Percentiles rank a stretch among this genome's conserved stretches.
These are phyloP conservation scores for Penicillium ochrochloron DNA, from an alignment of 495 filamentous ascomycete genomes.

Conservation along the genomic window DNA sequence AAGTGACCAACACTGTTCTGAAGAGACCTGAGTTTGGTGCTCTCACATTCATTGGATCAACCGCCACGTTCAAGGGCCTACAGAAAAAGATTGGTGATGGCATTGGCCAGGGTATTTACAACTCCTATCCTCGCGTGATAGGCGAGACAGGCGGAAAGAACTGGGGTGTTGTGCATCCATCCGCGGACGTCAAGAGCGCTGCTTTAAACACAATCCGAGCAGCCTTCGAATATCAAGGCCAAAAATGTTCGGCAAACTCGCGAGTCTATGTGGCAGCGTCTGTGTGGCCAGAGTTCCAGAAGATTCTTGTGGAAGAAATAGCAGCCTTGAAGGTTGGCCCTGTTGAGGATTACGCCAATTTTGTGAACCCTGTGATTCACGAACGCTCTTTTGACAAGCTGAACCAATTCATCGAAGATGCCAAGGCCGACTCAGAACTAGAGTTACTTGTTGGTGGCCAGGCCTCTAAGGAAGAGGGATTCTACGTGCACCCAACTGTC, in stretches of 20 bases:
- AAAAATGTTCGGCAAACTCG: slow-evolving; percentile 85
- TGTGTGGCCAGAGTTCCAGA: slow-evolving; percentile 63
- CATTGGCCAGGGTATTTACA: slow-evolving; percentile 67
- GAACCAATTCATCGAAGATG: slow-evolving; percentile 61
- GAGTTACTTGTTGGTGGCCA: slow-evolving; percentile 70
- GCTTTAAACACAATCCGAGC: slow-evolving; percentile 78
- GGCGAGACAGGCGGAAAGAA: slow-evolving; percentile 91
- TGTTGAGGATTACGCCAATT: slow-evolving; percentile 63
- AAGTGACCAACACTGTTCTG: slow-evolving; percentile 72
- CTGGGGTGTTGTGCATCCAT: slow-evolving; percentile 77
- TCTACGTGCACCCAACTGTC: slow-evolving; percentile 73
- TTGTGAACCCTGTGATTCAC: slow-evolving; percentile 80
- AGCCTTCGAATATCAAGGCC: slow-evolving; percentile 86
- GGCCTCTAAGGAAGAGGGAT: slow-evolving; percentile 67
- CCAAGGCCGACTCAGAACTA: slow-evolving; percentile 64
- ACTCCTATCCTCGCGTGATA: slow-evolving; percentile 76
- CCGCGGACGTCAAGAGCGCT: slow-evolving; percentile 74
- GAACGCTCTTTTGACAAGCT: slow-evolving; percentile 70
- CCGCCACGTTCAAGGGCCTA: slow-evolving; percentile 73
- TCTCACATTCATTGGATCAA: slow-evolving; percentile 81
- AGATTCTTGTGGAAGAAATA: slow-evolving; percentile 50
- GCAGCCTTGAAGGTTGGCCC: slow-evolving; percentile 51
- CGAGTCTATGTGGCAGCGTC: slow-evolving; percentile 73
- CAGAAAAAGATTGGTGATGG: slow-evolving; percentile 73
- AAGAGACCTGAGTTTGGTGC: slow-evolving; percentile 69